Conservation (phyloP, 257 asterid genomes). For the Handroanthus guayacan region DNA sequence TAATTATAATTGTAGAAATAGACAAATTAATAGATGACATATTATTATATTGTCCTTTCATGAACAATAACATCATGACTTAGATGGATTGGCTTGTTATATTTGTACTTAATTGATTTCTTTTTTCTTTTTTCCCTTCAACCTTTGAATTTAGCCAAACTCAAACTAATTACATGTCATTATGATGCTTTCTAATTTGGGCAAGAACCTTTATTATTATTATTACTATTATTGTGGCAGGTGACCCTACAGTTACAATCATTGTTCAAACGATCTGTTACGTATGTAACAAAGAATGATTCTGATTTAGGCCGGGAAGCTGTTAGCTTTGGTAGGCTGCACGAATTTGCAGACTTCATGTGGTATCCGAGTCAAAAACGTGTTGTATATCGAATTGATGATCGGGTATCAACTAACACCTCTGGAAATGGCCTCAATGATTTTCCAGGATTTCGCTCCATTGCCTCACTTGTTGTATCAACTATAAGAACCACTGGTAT, state of each 20-base stretch:
- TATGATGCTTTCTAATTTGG: no score
- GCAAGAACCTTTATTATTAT: no score
- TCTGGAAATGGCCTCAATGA: slow-evolving; percentile 55
- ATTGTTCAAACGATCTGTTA: slow-evolving; percentile 58
- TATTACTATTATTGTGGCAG: slow-evolving; percentile 23
- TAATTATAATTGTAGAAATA: not conserved
- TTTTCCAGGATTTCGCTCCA: slow-evolving; percentile 58
- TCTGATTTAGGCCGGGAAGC: slow-evolving; percentile 49
- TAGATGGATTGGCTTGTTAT: slow-evolving; percentile 7
- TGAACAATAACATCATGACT: not conserved
- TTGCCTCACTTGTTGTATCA: slow-evolving; percentile 38
- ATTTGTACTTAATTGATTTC: not conserved
- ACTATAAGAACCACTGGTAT: slow-evolving; percentile 47
- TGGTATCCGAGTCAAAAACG: slow-evolving; percentile 67
- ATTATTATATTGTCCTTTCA: not conserved
- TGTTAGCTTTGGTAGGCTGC: slow-evolving; percentile 44
- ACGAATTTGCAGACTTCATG: slow-evolving; percentile 61
- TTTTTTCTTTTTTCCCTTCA: no score
- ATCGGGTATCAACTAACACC: slow-evolving; percentile 46
- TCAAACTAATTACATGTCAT: no score
- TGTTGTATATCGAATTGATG: slow-evolving; percentile 55
- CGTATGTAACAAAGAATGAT: slow-evolving; percentile 46
- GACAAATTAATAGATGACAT: not conserved
- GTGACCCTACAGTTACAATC: slow-evolving; percentile 61
- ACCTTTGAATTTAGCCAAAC: not conserved